Evolutionary conservation across 306 rosid species (phyloP).

Genomic region (Sicyos edulis): DNA sequence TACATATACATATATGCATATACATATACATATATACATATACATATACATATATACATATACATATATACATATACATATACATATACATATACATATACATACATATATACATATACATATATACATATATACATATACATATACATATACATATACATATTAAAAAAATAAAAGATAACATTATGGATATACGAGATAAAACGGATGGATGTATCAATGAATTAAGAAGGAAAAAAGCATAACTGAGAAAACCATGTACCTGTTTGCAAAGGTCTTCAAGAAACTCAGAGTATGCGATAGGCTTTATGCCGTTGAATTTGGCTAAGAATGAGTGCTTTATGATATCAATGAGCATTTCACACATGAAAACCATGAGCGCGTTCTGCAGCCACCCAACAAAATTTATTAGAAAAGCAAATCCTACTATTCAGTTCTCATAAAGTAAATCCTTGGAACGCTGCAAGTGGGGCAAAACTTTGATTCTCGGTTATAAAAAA

Average conservation of each 20-base stretch:
- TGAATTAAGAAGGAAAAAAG: not conserved
- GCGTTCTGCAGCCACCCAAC: constrained; percentile 56
- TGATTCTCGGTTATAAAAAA: no score
- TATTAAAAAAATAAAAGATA: not conserved
- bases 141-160: no score
- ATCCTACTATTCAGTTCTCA: not conserved
- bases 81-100: no score
- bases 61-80: no score
- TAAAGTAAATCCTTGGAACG: no score
- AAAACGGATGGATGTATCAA: not conserved
- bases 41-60: no score
- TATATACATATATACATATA: no score
- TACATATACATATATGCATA: no score
- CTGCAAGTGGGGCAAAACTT: no score
- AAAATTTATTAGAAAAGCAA: constrained; percentile 21
- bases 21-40: no score
- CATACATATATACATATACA: no score
- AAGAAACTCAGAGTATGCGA: constrained; percentile 78
- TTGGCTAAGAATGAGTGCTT: constrained; percentile 95
- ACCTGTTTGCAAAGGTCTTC: constrained; percentile 98
- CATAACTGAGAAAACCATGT: constrained; percentile 23
- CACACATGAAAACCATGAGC: constrained; percentile 74
- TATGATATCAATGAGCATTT: constrained; percentile 79
- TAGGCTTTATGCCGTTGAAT: constrained; percentile 87
- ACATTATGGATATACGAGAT: not conserved